These are phyloP conservation scores for Pichia sp. DNA, from an alignment of 1,139 yeast species.

Conservation along the genomic window DNA sequence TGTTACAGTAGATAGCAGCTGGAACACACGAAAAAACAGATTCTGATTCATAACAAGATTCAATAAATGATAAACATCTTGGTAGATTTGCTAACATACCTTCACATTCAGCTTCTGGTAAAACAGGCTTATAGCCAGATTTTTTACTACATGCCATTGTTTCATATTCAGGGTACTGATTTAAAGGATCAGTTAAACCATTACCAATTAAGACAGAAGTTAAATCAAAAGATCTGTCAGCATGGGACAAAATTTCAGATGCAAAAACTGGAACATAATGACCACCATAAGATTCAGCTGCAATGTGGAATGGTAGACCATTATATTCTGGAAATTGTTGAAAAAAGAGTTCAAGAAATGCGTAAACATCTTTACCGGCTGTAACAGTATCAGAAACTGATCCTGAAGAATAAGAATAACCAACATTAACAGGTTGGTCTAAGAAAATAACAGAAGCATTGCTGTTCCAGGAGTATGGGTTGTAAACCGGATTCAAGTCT, in stretches of 20 bases:
- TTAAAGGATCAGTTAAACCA: slow-evolving; percentile 89
- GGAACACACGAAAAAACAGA: slow-evolving; percentile 91
- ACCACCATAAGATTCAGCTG: slow-evolving; percentile 99
- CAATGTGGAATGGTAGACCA: slow-evolving; percentile 76
- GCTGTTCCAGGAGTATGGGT: slow-evolving; percentile 64
- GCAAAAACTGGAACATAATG: slow-evolving; percentile 96
- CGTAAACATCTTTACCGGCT: slow-evolving; percentile 90
- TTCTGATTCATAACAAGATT: slow-evolving; percentile 71
- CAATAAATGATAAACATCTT: slow-evolving; percentile 73
- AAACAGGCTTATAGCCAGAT: slow-evolving; percentile 72
- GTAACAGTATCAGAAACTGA: slow-evolving; percentile 71
- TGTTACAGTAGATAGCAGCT: slow-evolving; percentile 86
- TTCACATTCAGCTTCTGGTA: slow-evolving; percentile 73
- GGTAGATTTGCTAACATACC: slow-evolving; percentile 67
- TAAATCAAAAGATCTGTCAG: slow-evolving; percentile 74
- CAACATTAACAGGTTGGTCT: slow-evolving; percentile 73
- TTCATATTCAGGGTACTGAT: slow-evolving; percentile 81
- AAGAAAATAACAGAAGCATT: slow-evolving; percentile 64
- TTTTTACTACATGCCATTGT: slow-evolving; percentile 92
- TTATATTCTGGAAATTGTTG: slow-evolving; percentile 83
- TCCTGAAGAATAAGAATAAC: slow-evolving; percentile 63
- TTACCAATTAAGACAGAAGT: slow-evolving; percentile 90
- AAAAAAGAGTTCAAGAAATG: slow-evolving; percentile 85
- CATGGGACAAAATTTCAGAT: slow-evolving; percentile 72
- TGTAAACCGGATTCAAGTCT: slow-evolving; percentile 42